Conservation (phyloP, 495 filamentous ascomycete genomes). For the Bathelium albidoporum region DNA sequence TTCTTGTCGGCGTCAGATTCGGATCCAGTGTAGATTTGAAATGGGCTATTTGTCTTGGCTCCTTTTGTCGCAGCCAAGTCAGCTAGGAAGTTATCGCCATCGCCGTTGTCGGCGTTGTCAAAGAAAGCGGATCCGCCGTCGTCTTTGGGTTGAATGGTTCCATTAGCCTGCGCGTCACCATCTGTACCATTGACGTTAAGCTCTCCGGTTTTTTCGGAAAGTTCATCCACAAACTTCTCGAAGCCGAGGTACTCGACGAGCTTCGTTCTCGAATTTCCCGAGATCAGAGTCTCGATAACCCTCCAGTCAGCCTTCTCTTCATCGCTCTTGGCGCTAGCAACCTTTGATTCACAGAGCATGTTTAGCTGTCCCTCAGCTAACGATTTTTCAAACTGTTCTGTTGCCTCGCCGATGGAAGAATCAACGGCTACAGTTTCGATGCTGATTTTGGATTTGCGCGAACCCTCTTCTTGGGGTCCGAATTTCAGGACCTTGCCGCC, state of each 20-base stretch:
- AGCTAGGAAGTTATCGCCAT: slow-evolving; percentile 72
- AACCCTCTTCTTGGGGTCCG: slow-evolving; percentile 43
- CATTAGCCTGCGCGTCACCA: slow-evolving; percentile 32
- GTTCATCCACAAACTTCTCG: slow-evolving; percentile 41
- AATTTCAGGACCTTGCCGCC: slow-evolving; percentile 86
- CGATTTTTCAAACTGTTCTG: slow-evolving; percentile 75
- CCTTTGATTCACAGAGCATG: slow-evolving; percentile 71
- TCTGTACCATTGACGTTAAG: slow-evolving; percentile 30
- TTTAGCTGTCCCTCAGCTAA: slow-evolving; percentile 66
- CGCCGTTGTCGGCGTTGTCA: slow-evolving; percentile 49
- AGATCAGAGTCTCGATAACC: slow-evolving; percentile 79
- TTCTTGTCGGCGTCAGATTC: slow-evolving; percentile 73
- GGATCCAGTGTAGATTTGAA: slow-evolving; percentile 69
- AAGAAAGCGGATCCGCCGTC: slow-evolving; percentile 60
- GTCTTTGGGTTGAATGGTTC: slow-evolving; percentile 35
- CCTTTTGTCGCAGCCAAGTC: slow-evolving; percentile 66
- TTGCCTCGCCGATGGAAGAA: slow-evolving; percentile 69
- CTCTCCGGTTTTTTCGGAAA: slow-evolving; percentile 10
- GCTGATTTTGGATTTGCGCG: slow-evolving; percentile 61
- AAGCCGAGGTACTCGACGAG: slow-evolving; percentile 85
- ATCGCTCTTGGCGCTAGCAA: slow-evolving; percentile 60
- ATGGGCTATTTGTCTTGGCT: slow-evolving; percentile 75
- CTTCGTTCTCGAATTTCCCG: slow-evolving; percentile 66
- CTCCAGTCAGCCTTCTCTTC: slow-evolving; percentile 94
- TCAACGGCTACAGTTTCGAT: slow-evolving; percentile 87